These are phyloP conservation scores for Backusella morwellensis DNA, from an alignment of 192 early-diverging fungal genomes.

Conservation along the genomic window DNA sequence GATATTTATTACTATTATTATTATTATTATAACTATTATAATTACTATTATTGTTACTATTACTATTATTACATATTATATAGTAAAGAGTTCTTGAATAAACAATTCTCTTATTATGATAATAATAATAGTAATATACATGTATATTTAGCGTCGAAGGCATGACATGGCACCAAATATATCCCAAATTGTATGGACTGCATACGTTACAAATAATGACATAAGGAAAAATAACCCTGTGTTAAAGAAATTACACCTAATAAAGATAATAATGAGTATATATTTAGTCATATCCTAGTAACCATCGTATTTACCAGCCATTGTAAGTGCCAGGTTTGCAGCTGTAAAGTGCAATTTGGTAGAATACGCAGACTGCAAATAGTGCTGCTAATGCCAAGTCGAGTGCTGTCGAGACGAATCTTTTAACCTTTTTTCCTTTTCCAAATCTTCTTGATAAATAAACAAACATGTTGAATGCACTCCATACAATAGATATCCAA, in stretches of 20 bases:
- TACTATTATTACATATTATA: background rate
- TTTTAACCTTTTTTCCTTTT: constrained; percentile 4
- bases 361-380: constrained; percentile 5
- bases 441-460: constrained; percentile 13
- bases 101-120: background rate
- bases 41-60: background rate
- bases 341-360: constrained; percentile 2
- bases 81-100: background rate
- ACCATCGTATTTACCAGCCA: background rate
- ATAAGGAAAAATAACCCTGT: constrained; percentile 9
- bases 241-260: constrained; percentile 10
- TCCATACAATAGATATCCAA: background rate
- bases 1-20: constrained; percentile 1
- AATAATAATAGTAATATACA: background rate
- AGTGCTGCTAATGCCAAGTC: background rate
- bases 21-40: background rate
- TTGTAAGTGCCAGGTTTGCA: constrained; percentile 7
- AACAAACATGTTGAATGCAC: constrained; percentile 9
- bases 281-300: background rate
- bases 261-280: background rate
- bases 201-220: constrained; percentile 6
- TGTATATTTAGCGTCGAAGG: background rate
- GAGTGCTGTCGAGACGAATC: background rate
- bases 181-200: constrained; percentile 1
- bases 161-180: constrained; percentile 10